Evolutionary conservation across 2,329 filamentous ascomycete species (phyloP).

Genomic region (Cordyceps fumosorosea): DNA sequence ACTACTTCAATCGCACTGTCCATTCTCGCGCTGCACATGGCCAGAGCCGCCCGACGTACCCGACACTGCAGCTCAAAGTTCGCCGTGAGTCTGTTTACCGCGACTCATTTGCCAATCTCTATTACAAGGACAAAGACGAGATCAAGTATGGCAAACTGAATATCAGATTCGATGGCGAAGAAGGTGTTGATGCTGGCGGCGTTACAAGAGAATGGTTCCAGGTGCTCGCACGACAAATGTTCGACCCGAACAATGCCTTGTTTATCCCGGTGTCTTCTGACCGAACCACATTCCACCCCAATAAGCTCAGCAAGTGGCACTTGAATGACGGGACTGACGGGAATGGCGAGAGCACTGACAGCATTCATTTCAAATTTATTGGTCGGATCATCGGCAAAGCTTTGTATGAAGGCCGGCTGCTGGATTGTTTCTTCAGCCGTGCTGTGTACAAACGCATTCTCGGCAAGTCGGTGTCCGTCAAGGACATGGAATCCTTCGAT

Average conservation of each 20-base stretch:
- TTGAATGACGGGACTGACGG: slow-evolving; percentile 30
- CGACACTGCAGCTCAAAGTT: slow-evolving; percentile 75
- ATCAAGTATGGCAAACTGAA: slow-evolving; percentile 99
- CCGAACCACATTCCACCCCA: slow-evolving; percentile 97
- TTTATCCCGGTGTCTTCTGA: slow-evolving; percentile 97
- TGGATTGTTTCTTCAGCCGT: slow-evolving; percentile 98
- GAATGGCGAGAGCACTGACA: slow-evolving; percentile 81
- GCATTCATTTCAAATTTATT: slow-evolving; percentile 99
- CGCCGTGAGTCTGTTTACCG: slow-evolving; percentile 95
- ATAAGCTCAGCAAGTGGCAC: slow-evolving; percentile 61
- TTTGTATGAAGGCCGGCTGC: slow-evolving; percentile 87
- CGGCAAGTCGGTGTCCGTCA: slow-evolving; percentile 89
- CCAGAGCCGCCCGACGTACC: slow-evolving; percentile 63
- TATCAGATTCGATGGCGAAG: slow-evolving; percentile 94
- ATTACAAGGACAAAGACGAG: slow-evolving; percentile 93
- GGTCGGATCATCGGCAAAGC: slow-evolving; percentile 97
- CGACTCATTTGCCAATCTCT: slow-evolving; percentile 96
- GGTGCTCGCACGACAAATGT: slow-evolving; percentile 95
- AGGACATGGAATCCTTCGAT: slow-evolving; percentile 98
- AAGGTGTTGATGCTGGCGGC: slow-evolving; percentile 95
- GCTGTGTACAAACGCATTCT: slow-evolving; percentile 98
- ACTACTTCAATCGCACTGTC: slow-evolving; percentile 93
- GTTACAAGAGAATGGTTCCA: slow-evolving; percentile 99
- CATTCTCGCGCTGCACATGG: slow-evolving; percentile 62
- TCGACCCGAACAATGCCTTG: slow-evolving; percentile 93